These are phyloP conservation scores for Stemphylium beticola DNA, from an alignment of 2,329 filamentous ascomycete genomes.

Conservation along the genomic window DNA sequence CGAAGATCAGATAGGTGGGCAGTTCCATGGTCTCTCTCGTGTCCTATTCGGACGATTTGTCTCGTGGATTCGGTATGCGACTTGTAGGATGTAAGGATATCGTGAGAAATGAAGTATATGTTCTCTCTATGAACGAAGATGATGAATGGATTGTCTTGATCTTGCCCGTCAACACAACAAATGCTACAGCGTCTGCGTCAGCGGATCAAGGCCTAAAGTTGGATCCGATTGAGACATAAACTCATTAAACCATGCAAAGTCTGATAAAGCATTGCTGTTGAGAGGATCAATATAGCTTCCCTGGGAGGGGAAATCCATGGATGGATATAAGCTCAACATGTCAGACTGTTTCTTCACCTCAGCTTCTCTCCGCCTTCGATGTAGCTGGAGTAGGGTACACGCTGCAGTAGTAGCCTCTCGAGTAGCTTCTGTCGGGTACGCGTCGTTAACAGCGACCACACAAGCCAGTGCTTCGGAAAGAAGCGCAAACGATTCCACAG, in stretches of 20 bases:
- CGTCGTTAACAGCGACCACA: neutral
- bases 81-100: no score
- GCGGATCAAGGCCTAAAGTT: neutral
- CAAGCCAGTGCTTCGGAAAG: neutral
- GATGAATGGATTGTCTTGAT: no score
- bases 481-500: neutral
- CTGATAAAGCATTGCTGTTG: neutral
- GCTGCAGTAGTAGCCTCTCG: neutral
- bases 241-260: neutral
- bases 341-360: neutral
- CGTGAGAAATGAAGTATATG: no score
- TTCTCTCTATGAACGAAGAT: no score
- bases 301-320: neutral
- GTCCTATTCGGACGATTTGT: no score
- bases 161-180: neutral
- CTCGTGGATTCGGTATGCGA: no score
- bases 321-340: neutral
- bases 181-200: neutral
- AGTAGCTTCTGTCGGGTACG: neutral
- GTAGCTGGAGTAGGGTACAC: neutral
- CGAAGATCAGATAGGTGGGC: no score
- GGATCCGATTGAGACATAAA: neutral
- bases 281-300: neutral
- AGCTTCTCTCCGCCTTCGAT: neutral
- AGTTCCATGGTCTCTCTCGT: no score